Percentiles rank a stretch among this genome's conserved stretches.
Conservation (phyloP, 805 yeast genomes). For the Kockiozyma suomiensis region DNA sequence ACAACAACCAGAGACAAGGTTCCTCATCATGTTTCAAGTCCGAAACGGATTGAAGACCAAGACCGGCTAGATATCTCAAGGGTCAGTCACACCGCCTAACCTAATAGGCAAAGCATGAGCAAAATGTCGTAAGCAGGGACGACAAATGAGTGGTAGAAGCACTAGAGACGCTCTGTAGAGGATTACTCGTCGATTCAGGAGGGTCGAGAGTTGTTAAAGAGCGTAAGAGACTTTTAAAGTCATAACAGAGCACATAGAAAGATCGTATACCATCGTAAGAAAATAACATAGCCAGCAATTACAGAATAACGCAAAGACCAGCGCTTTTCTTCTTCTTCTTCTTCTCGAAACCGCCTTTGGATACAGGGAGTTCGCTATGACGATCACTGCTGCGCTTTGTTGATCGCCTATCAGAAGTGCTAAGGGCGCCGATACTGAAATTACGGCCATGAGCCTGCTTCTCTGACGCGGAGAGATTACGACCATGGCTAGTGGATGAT, state of each 20-base stretch:
- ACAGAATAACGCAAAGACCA: conserved; percentile 22
- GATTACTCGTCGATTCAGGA: not conserved
- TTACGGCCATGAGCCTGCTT: conserved; percentile 10
- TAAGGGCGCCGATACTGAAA: conserved; percentile 3
- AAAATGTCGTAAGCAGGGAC: not conserved
- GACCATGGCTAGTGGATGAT: conserved; percentile 6
- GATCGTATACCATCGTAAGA: no score
- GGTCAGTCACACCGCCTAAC: no score
- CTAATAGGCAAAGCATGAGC: not conserved
- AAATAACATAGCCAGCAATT: not conserved
- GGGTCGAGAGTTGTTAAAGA: not conserved
- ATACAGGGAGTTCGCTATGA: conserved; percentile 1
- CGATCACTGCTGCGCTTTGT: conserved; percentile 8
- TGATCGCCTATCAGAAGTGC: conserved; percentile 3
- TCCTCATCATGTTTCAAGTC: not conserved
- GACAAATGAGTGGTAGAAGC: not conserved
- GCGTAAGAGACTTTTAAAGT: not conserved
- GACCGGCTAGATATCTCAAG: not conserved
- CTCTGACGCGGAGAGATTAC: conserved; percentile 8
- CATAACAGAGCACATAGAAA: not conserved
- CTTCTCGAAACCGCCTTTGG: conserved; percentile 4
- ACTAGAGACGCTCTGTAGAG: not conserved
- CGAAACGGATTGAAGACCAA: not conserved
- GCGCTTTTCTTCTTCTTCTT: conserved; percentile 16
- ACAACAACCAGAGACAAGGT: not conserved